Evolutionary conservation across 2,329 filamentous ascomycete genomes (phyloP).

Genomic region (Periconia macrospinosa): DNA sequence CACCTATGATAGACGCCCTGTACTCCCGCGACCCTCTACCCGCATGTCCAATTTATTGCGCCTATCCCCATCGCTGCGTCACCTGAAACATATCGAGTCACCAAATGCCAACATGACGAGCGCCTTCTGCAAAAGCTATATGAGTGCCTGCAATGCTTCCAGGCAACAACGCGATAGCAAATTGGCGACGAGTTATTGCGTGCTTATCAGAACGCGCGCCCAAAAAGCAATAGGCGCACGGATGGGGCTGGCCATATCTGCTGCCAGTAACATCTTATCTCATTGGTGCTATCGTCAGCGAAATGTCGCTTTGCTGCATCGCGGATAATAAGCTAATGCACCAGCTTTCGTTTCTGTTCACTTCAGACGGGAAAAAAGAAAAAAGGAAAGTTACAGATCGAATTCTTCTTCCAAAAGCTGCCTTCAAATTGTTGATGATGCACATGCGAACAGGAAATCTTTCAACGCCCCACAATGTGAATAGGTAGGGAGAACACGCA

Average conservation of each 20-base stretch:
- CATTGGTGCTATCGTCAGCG: not conserved
- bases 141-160: slow-evolving; percentile 2
- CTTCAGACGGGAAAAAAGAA: too few relatives aligned
- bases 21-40: not conserved
- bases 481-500: too few relatives aligned
- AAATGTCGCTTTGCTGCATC: not conserved
- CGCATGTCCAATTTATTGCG: not conserved
- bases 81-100: slow-evolving; percentile 14
- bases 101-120: not conserved
- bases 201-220: not conserved
- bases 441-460: too few relatives aligned
- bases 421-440: too few relatives aligned
- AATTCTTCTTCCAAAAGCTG: too few relatives aligned
- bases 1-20: slow-evolving; percentile 3
- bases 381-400: too few relatives aligned
- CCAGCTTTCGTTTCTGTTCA: not conserved
- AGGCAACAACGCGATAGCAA: slow-evolving; percentile 16
- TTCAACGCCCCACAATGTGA: too few relatives aligned
- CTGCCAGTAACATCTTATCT: not conserved
- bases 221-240: not conserved
- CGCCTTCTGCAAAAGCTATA: not conserved
- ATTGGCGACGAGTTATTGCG: slow-evolving; percentile 16
- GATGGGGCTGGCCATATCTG: not conserved
- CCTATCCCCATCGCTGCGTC: not conserved
- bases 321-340: not conserved